A percentile compares a stretch with the other conserved stretches of the same genome.
Evolutionary conservation across 148 eudicot species (phyloP).

Genomic region (Bassia scoparia): DNA sequence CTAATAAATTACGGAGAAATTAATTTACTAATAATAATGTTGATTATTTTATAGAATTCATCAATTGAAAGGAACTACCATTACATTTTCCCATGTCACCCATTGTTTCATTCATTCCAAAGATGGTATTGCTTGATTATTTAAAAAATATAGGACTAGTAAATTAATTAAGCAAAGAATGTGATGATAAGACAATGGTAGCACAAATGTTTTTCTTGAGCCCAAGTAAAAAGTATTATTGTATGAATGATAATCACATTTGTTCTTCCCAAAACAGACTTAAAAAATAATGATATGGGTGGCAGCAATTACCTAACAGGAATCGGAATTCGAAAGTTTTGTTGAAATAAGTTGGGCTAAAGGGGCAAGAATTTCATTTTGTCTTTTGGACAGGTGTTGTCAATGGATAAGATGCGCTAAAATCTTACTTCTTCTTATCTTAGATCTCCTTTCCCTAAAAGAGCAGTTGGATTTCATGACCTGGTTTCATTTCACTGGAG

Average conservation of each 20-base stretch:
- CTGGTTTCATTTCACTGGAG: background rate
- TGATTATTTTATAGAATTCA: background rate
- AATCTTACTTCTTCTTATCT: constrained; percentile 1
- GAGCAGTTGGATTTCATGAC: constrained; percentile 5
- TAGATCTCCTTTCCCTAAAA: constrained; percentile 19
- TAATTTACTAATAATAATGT: too few species aligned
- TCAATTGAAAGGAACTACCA: too few species aligned
- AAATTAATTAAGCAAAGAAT: too few species aligned
- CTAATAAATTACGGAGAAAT: too few species aligned
- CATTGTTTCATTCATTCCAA: too few species aligned
- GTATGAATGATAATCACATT: background rate
- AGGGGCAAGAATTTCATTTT: background rate
- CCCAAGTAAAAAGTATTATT: background rate
- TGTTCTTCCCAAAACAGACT: background rate
- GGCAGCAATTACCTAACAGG: constrained; percentile 1
- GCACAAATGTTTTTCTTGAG: background rate
- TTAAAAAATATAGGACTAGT: too few species aligned
- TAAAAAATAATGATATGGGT: background rate
- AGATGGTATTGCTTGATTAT: too few species aligned
- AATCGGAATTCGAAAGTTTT: background rate
- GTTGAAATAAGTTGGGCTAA: constrained; percentile 6
- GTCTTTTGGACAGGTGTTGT: constrained; percentile 14
- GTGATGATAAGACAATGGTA: too few species aligned
- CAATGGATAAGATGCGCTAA: background rate
- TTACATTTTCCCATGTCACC: background rate